Conservation (phyloP, 2,329 filamentous ascomycete genomes). For the Clarireedia homoeocarpa region DNA sequence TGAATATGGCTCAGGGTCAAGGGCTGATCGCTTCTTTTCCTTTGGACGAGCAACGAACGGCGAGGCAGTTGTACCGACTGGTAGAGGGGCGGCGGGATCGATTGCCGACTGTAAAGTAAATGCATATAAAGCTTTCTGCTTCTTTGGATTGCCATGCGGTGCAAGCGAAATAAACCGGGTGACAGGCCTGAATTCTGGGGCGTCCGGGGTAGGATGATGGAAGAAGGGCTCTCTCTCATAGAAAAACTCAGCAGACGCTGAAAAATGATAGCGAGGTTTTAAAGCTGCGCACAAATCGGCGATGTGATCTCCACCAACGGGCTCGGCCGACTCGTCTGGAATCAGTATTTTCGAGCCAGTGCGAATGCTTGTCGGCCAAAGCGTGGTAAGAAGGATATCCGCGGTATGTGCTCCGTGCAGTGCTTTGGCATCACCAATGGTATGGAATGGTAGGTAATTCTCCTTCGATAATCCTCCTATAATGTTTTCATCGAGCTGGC, state of each 20-base stretch:
- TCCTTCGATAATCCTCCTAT: constrained; percentile 58
- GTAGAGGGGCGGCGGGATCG: constrained; percentile 52
- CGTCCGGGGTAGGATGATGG: constrained; percentile 47
- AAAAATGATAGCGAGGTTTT: constrained; percentile 89
- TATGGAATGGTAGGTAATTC: constrained; percentile 71
- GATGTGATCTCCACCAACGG: constrained; percentile 55
- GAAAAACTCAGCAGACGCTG: constrained; percentile 53
- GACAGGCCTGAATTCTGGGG: constrained; percentile 48
- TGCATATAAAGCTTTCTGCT: constrained; percentile 75
- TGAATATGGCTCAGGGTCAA: constrained; percentile 41
- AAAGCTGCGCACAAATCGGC: constrained; percentile 70
- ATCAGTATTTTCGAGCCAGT: constrained; percentile 57
- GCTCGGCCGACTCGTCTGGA: constrained; percentile 42
- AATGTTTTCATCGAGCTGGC: constrained; percentile 55
- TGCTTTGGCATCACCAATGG: constrained; percentile 64
- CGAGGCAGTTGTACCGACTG: constrained; percentile 65
- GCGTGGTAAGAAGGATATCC: constrained; percentile 79
- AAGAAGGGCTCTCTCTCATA: constrained; percentile 94
- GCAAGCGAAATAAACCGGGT: constrained; percentile 91
- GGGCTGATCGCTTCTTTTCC: constrained; percentile 48
- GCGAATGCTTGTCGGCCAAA: constrained; percentile 74
- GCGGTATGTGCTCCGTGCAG: constrained; percentile 69
- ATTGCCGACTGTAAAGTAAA: constrained; percentile 62
- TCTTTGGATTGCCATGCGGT: constrained; percentile 63
- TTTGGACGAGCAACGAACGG: constrained; percentile 52